Evolutionary conservation across 2,329 filamentous ascomycete genomes (phyloP).

Genomic region (Capronia coronata): DNA sequence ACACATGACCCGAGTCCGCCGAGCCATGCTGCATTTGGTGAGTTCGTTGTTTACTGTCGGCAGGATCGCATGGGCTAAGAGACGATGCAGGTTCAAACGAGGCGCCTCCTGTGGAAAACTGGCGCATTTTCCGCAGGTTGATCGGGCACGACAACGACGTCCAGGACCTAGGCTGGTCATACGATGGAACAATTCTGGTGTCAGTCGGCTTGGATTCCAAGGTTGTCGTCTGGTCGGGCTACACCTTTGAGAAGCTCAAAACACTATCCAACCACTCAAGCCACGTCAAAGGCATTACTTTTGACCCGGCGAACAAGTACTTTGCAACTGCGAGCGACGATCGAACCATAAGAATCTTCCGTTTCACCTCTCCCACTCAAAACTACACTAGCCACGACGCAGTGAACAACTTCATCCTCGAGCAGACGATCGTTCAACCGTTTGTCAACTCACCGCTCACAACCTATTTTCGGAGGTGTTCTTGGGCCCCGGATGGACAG

Average conservation of each 20-base stretch:
- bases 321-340: constrained; percentile 98
- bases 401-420: constrained; percentile 90
- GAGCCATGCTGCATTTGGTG: constrained; percentile 72
- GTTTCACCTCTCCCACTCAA: constrained; percentile 82
- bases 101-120: constrained; percentile 89
- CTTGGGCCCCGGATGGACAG: constrained; percentile 95
- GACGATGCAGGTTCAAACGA: constrained; percentile 64
- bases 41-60: constrained; percentile 27
- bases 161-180: constrained; percentile 94
- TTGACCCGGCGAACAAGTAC: constrained; percentile 98
- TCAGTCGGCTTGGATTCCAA: constrained; percentile 97
- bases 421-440: constrained; percentile 80
- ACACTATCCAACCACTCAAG: constrained; percentile 87
- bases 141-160: constrained; percentile 98
- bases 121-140: constrained; percentile 87
- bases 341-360: constrained; percentile 90
- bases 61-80: constrained; percentile 17
- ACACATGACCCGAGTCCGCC: constrained; percentile 77
- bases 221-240: constrained; percentile 95
- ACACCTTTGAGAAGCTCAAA: constrained; percentile 97
- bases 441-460: constrained; percentile 90
- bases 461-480: constrained; percentile 92
- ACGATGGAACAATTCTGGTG: constrained; percentile 89
- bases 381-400: constrained; percentile 94
- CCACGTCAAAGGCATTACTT: constrained; percentile 97